These are phyloP conservation scores for Pichia membranifaciens DNA, from an alignment of 805 yeast genomes.

Conservation along the genomic window DNA sequence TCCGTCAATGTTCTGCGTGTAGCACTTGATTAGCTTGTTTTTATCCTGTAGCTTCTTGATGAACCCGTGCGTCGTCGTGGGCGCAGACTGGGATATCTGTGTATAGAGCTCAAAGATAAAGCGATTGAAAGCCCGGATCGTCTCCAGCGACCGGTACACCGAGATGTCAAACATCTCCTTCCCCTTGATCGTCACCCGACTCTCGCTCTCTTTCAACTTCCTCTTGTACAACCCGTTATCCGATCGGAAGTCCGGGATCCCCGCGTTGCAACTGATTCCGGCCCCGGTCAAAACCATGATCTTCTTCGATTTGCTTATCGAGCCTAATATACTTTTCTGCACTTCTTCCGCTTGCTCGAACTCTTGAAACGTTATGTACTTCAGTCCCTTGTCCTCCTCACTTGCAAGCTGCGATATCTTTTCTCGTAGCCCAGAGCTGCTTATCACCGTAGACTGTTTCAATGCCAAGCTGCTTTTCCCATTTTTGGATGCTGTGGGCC, in stretches of 20 bases:
- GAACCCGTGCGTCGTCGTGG: conserved; percentile 81
- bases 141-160: conserved; percentile 60
- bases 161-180: conserved; percentile 88
- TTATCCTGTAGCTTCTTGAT: conserved; percentile 54
- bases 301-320: conserved; percentile 43
- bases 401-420: conserved; percentile 4
- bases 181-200: conserved; percentile 67
- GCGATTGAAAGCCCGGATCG: conserved; percentile 71
- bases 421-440: conserved; percentile 2
- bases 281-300: conserved; percentile 86
- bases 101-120: conserved; percentile 79
- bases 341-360: neutral
- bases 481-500: neutral
- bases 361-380: conserved; percentile 8
- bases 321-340: conserved; percentile 32
- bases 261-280: conserved; percentile 94
- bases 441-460: neutral
- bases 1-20: conserved; percentile 94
- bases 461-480: neutral
- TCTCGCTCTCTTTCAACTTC: conserved; percentile 43
- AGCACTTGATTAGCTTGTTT: conserved; percentile 72
- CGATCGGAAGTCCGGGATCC: conserved; percentile 93
- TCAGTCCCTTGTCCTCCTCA: conserved; percentile 2
- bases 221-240: conserved; percentile 71
- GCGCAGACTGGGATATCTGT: conserved; percentile 58